These are phyloP conservation scores for Neurospora sublineolata DNA, from an alignment of 495 filamentous ascomycete genomes.

Conservation along the genomic window DNA sequence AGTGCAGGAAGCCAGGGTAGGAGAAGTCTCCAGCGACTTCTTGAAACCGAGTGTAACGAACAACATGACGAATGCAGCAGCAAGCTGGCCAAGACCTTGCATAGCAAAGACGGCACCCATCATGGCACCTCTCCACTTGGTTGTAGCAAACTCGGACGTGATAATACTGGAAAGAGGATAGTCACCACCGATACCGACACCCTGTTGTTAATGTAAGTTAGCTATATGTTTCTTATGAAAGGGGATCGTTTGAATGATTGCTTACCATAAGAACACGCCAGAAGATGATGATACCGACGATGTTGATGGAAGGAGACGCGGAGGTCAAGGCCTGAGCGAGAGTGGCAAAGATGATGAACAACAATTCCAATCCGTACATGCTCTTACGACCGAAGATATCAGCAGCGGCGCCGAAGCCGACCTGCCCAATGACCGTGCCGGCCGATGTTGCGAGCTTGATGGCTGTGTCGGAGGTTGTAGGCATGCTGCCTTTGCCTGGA, in stretches of 20 bases:
- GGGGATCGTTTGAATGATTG: not conserved
- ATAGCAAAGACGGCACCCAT: slow-evolving; percentile 81
- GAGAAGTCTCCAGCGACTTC: slow-evolving; percentile 45
- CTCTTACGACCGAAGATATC: slow-evolving; percentile 68
- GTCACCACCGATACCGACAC: slow-evolving; percentile 75
- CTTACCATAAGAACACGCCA: slow-evolving; percentile 76
- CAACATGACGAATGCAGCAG: slow-evolving; percentile 57
- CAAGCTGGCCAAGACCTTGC: slow-evolving; percentile 70
- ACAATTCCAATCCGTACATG: slow-evolving; percentile 84
- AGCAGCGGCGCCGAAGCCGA: slow-evolving; percentile 70
- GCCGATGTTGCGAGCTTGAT: slow-evolving; percentile 84
- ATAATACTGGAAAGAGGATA: slow-evolving; percentile 80
- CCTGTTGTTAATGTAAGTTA: slow-evolving; percentile 14
- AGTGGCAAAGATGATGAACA: slow-evolving; percentile 78
- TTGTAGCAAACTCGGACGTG: slow-evolving; percentile 69
- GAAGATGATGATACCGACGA: slow-evolving; percentile 72
- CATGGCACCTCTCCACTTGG: slow-evolving; percentile 67
- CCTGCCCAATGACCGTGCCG: slow-evolving; percentile 76
- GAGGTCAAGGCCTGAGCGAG: slow-evolving; percentile 66
- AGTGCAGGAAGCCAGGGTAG: slow-evolving; percentile 38
- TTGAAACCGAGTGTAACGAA: slow-evolving; percentile 65
- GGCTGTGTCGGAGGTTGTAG: slow-evolving; percentile 57
- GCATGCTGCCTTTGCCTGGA: slow-evolving; percentile 42
- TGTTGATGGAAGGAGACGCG: slow-evolving; percentile 52
- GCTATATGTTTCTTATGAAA: not conserved